Conservation (phyloP, 2,329 filamentous ascomycete genomes). For the Aspergillus latus region DNA sequence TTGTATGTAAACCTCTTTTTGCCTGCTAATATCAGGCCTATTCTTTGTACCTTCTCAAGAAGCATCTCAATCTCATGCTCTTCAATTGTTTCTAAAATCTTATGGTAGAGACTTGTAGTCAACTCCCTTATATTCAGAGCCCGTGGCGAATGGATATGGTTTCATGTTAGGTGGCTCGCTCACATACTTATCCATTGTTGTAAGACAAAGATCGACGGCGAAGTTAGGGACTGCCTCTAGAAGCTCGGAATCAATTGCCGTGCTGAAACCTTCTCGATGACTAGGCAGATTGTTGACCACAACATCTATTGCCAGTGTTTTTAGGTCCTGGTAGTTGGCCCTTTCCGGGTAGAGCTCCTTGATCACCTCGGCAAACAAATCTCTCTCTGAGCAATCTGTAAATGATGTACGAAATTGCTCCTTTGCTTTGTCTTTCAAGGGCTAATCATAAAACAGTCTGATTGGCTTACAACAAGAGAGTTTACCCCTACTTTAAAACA, state of each 20-base stretch:
- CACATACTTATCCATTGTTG: neutral
- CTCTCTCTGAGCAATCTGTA: neutral
- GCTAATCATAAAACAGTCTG: neutral
- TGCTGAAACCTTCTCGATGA: neutral
- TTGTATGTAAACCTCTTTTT: neutral
- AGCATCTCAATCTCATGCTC: neutral
- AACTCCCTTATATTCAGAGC: neutral
- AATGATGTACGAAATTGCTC: slow-evolving; percentile 3
- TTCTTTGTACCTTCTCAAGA: neutral
- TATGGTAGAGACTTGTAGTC: neutral
- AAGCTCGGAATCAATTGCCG: neutral
- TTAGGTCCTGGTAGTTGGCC: slow-evolving; percentile 1
- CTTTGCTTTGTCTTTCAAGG: slow-evolving; percentile 1
- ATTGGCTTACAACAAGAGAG: too few species aligned
- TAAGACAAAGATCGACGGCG: neutral
- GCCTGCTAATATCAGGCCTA: neutral
- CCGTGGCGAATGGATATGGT: neutral
- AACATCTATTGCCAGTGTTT: neutral
- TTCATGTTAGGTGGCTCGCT: slow-evolving; percentile 1
- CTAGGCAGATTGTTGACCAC: slow-evolving; percentile 1
- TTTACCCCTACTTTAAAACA: too few species aligned
- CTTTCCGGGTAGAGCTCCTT: neutral
- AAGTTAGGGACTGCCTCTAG: neutral
- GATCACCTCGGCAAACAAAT: neutral
- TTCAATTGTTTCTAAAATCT: neutral